Conservation (phyloP, 495 filamentous ascomycete species). For the Bombardia bombarda region DNA sequence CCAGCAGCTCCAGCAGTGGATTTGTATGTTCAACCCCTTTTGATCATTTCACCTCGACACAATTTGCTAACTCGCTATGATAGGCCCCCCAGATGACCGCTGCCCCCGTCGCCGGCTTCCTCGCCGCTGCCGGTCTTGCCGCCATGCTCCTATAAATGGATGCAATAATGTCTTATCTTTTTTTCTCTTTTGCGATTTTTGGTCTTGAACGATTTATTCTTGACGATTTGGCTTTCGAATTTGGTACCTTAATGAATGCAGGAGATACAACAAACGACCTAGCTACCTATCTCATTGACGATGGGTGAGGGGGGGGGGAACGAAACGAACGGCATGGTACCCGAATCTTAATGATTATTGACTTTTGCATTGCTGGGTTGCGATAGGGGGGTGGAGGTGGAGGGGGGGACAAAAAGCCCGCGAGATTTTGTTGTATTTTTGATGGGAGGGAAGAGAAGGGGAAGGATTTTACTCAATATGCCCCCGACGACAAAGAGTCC, state of each 20-base stretch:
- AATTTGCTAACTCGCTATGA: background rate
- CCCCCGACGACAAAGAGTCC: too few relatives aligned
- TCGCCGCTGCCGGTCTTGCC: conserved; percentile 29
- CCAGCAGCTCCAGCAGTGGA: conserved; percentile 11
- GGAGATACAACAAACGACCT: conserved; percentile 6
- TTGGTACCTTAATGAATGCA: conserved; percentile 12
- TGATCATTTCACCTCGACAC: background rate
- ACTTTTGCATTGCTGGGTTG: too few relatives aligned
- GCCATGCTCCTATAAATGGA: conserved; percentile 20
- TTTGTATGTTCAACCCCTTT: conserved; percentile 3
- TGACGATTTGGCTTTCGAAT: conserved; percentile 11
- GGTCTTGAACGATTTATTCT: background rate
- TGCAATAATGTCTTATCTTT: too few relatives aligned
- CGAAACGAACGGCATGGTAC: conserved; percentile 4
- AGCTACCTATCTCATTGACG: conserved; percentile 19
- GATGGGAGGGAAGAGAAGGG: conserved; percentile 3
- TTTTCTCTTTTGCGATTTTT: too few relatives aligned
- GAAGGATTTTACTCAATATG: conserved; percentile 6
- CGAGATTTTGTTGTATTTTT: conserved; percentile 5
- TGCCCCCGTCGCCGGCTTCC: conserved; percentile 22
- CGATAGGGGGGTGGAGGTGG: too few relatives aligned
- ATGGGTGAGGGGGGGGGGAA: conserved; percentile 7
- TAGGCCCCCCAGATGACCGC: conserved; percentile 22
- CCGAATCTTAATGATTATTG: too few relatives aligned
- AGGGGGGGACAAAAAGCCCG: background rate